A percentile compares a stretch with the other conserved stretches of the same genome.
Conservation (phyloP, 108 stramenopile species). For the Aurantiochytrium sp. region DNA sequence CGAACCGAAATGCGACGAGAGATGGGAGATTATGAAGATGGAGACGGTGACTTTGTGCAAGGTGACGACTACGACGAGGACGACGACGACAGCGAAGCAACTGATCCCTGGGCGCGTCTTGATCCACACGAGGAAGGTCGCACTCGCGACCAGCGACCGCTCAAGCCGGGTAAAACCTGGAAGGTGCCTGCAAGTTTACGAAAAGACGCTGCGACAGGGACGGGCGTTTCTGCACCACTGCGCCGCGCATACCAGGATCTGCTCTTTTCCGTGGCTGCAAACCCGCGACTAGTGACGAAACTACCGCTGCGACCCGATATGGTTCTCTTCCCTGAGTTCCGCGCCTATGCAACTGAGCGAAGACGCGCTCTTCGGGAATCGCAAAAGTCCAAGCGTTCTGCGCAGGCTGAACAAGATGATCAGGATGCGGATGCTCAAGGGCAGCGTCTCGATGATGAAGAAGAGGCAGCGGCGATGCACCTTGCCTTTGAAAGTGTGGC, state of each 20-base stretch:
- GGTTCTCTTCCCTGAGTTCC: background rate
- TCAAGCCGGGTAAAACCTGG: conserved; percentile 2
- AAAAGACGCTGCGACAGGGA: conserved; percentile 41
- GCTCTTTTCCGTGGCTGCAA: background rate
- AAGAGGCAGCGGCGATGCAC: background rate
- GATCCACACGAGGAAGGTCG: conserved; percentile 18
- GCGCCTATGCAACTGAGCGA: background rate
- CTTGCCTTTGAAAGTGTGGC: conserved; percentile 4
- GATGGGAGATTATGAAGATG: conserved; percentile 2
- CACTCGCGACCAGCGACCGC: background rate
- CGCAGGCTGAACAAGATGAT: conserved; percentile 13
- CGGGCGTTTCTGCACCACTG: background rate
- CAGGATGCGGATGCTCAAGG: background rate
- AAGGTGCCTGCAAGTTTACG: conserved; percentile 3
- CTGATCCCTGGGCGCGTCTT: conserved; percentile 32
- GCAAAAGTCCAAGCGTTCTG: background rate
- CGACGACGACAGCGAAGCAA: conserved; percentile 21
- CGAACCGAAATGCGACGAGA: background rate
- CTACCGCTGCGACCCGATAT: background rate
- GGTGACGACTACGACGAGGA: background rate
- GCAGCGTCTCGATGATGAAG: conserved; percentile 7
- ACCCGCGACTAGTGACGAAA: background rate
- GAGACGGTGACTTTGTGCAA: background rate
- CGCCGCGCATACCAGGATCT: background rate
- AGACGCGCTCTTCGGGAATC: background rate